Conservation (phyloP, 306 rosid genomes). For the Sophora flavescens region DNA sequence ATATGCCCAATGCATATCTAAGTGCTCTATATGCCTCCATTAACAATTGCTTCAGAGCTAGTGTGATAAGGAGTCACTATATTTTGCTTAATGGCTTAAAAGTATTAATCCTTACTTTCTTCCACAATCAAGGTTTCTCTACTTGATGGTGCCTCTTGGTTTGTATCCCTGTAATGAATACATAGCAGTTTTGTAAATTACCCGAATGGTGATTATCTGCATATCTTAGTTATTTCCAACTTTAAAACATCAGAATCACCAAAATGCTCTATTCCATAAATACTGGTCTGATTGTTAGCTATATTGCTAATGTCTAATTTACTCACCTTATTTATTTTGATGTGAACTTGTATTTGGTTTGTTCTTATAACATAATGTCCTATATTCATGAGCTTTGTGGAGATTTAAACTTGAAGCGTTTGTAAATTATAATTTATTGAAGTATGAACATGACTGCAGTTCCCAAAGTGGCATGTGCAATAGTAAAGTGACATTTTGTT, state of each 20-base stretch:
- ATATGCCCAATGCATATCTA: background rate
- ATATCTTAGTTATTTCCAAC: conserved; percentile 12
- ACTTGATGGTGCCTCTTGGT: background rate
- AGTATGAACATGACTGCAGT: conserved; percentile 7
- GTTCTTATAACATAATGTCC: conserved; percentile 24
- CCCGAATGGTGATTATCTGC: conserved; percentile 2
- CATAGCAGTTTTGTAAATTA: background rate
- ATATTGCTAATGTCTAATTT: background rate
- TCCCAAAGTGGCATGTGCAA: conserved; percentile 2
- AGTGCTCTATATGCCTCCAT: background rate
- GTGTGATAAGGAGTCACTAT: background rate
- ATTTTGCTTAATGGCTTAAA: background rate
- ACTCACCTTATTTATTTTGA: conserved; percentile 16
- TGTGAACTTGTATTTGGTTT: conserved; percentile 17
- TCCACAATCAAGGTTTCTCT: conserved; percentile 26
- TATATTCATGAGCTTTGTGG: conserved; percentile 5
- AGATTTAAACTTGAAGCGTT: conserved; percentile 1
- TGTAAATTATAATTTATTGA: conserved; percentile 1
- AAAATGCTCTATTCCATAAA: background rate
- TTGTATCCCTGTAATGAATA: conserved; percentile 24
- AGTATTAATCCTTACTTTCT: background rate
- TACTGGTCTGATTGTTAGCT: background rate
- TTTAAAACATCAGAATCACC: background rate
- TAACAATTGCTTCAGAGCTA: conserved; percentile 4
- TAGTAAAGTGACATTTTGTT: conserved; percentile 22